phyloP scores from a whole-genome alignment of 208 protist species.

The Polymyxa betae region DNA sequence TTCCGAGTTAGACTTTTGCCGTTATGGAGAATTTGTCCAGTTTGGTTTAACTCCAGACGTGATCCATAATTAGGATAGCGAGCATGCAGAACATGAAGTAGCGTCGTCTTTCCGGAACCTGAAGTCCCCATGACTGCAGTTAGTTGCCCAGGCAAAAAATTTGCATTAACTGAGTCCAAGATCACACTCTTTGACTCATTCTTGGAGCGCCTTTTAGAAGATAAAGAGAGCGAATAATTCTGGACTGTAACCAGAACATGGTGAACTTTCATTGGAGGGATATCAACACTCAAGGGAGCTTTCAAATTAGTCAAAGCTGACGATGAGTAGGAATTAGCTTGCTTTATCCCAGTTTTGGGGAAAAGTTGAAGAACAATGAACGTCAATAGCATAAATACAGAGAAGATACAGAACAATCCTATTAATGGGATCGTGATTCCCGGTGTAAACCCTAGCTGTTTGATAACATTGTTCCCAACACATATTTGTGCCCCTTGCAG shows the following conservation, averaged over 20 bases:
- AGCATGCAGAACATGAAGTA: neutral
- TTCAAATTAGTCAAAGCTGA: neutral
- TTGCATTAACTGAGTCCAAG: neutral
- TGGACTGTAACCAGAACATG: neutral
- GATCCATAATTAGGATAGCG: neutral
- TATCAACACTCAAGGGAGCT: neutral
- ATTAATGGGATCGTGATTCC: neutral
- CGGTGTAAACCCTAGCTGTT: neutral
- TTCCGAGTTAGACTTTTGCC: neutral
- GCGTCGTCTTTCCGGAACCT: constrained; percentile 5
- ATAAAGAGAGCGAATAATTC: neutral
- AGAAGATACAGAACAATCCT: neutral
- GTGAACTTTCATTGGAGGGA: neutral
- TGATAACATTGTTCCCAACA: neutral
- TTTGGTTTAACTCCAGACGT: too few relatives aligned
- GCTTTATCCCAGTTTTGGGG: neutral
- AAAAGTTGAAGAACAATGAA: neutral
- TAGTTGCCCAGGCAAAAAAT: neutral
- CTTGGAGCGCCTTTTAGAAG: neutral
- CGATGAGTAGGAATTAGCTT: neutral
- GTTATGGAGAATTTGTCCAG: constrained; percentile 23
- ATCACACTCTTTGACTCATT: neutral
- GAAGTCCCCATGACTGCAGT: constrained; percentile 16
- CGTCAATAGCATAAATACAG: neutral
- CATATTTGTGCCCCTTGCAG: neutral